A percentile compares a stretch with the other conserved stretches of the same genome.
Evolutionary conservation across 2,329 filamentous ascomycete species (phyloP).

Genomic region (Arthrinium phaeospermum): DNA sequence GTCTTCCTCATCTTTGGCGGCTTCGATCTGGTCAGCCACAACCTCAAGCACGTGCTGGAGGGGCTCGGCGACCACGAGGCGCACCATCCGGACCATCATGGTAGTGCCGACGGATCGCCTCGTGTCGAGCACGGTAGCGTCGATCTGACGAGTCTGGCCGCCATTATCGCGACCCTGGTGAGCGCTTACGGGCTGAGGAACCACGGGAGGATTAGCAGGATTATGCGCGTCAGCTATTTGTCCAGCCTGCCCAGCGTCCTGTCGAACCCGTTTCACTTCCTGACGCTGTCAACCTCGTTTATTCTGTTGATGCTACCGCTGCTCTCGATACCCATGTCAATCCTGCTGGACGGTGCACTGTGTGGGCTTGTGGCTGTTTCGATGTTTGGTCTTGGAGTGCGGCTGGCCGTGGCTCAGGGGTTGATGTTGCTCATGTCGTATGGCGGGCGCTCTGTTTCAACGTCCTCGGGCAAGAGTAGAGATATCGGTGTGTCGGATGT

Average conservation of each 20-base stretch:
- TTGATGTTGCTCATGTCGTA: slow-evolving; percentile 98
- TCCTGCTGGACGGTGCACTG: slow-evolving; percentile 82
- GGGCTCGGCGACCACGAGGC: slow-evolving; percentile 70
- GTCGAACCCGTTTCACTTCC: slow-evolving; percentile 92
- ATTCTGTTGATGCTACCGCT: slow-evolving; percentile 83
- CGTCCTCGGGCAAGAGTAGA: slow-evolving; percentile 36
- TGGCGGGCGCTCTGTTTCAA: slow-evolving; percentile 42
- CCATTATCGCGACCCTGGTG: slow-evolving; percentile 81
- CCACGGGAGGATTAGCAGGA: slow-evolving; percentile 88
- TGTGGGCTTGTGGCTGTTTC: slow-evolving; percentile 81
- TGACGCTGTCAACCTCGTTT: slow-evolving; percentile 86
- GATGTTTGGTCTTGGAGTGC: slow-evolving; percentile 87
- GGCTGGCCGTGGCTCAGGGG: slow-evolving; percentile 84
- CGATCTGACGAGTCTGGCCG: slow-evolving; percentile 80
- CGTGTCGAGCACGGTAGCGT: slow-evolving; percentile 76
- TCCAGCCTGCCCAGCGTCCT: slow-evolving; percentile 83
- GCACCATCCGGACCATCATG: slow-evolving; percentile 72
- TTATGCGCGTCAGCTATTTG: slow-evolving; percentile 86
- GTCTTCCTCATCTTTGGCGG: slow-evolving; percentile 97
- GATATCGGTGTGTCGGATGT: slow-evolving; percentile 70
- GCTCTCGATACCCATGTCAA: slow-evolving; percentile 79
- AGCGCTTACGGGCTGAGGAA: slow-evolving; percentile 89
- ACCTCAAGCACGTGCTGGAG: slow-evolving; percentile 91
- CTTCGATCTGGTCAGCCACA: slow-evolving; percentile 92
- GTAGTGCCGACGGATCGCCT: slow-evolving; percentile 45